Evolutionary conservation across 1,139 yeast genomes (phyloP), one percentile per base, ranked within the genome.

Genomic region (Yamadazyma atlantica): DNA sequence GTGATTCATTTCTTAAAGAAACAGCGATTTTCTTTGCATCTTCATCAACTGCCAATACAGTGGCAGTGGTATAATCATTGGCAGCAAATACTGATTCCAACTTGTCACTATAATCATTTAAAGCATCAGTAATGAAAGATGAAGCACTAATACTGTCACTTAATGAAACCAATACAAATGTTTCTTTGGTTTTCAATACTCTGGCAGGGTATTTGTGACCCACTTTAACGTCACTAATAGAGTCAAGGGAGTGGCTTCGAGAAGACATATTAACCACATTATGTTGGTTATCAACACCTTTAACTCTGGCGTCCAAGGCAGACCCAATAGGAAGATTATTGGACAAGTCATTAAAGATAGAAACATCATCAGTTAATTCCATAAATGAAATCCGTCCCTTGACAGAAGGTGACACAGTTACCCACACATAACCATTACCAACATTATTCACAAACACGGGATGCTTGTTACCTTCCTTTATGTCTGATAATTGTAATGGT

Each of bases 101-200:
- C 33, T 78, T 69, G 21, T 72, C 67, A 22, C 80, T 69, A 55
- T 80, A 87, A 52, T 87, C 85, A 50, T 84, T 78, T 47, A 86
- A 69, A 12, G 95, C 89, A 59, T 89, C 96, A 3, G 95, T 83
- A 35, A 82, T 73, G 55, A 70, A 82, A 3, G 89, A 78, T 45
- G 81, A 72, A 22, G 88, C 96, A 39, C 73, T 68, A 14, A 83
- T 69, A 33, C 69, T 70, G 24, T 72, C 71, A 15, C 87, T 86
- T 32, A 87, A 62, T 46, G 82, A 86, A 33, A 86, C 83, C 43
- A 85, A 62, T 17, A 86, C 80, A 50, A 73, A 80, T 36, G 73
- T 73, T 14, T 78, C 83, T 42, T 75, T 66, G n/a, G 82, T 73
- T 52, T 78, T 83, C 39, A 82, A 56, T 13, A 88, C 69, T 53